A percentile compares a stretch with the other conserved stretches of the same genome.
These are phyloP conservation scores for Penstemon davidsonii DNA, from an alignment of 257 asterid species.

Conservation along the genomic window DNA sequence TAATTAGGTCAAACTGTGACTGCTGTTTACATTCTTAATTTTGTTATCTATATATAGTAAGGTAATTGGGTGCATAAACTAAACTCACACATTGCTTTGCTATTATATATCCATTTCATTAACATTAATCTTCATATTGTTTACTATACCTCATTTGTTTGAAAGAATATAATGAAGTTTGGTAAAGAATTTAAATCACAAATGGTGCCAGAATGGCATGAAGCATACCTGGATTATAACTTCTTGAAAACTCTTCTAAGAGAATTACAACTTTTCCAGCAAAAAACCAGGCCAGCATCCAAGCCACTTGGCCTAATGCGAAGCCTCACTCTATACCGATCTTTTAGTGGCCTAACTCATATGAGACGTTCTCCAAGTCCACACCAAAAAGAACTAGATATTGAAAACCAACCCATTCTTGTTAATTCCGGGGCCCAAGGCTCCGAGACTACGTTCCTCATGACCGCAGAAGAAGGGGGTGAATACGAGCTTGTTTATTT, in stretches of 20 bases:
- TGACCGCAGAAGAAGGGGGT: constrained; percentile 27
- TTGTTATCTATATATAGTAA: too few species aligned
- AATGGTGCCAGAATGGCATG: constrained; percentile 63
- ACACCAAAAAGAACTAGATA: neutral
- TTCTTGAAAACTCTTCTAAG: constrained; percentile 34
- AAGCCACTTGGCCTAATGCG: constrained; percentile 25
- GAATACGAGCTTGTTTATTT: constrained; percentile 45
- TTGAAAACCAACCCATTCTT: constrained; percentile 25
- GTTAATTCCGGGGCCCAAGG: constrained; percentile 17
- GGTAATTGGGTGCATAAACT: too few species aligned
- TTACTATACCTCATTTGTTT: too few species aligned
- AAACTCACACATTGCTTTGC: too few species aligned
- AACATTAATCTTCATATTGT: too few species aligned
- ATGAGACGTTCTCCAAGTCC: neutral
- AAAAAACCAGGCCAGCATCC: constrained; percentile 14
- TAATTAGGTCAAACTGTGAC: too few species aligned
- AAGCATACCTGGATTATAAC: constrained; percentile 45
- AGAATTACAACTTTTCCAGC: constrained; percentile 35
- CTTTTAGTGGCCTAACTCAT: constrained; percentile 49
- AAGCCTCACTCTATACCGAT: constrained; percentile 35
- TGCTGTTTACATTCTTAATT: too few species aligned
- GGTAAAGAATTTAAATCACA: constrained; percentile 45
- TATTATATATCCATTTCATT: too few species aligned
- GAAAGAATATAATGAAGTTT: constrained; percentile 38
- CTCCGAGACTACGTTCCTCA: constrained; percentile 26